Conservation (phyloP, 805 yeast genomes). For the Diddensiella transvaalensis region DNA sequence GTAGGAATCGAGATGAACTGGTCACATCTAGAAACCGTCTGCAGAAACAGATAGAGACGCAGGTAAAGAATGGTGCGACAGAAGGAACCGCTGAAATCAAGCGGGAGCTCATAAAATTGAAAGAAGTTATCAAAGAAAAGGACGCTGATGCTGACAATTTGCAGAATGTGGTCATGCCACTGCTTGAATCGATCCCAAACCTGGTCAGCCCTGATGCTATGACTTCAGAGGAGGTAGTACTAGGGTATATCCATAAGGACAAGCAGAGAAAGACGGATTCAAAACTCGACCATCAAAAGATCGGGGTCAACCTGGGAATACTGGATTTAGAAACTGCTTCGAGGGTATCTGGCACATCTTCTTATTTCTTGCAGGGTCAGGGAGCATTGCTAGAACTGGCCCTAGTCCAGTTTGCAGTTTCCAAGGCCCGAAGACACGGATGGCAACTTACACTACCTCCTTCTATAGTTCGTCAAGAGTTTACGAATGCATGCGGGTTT, state of each 20-base stretch:
- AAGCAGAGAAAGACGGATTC: constrained; percentile 7
- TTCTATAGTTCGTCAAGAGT: constrained; percentile 71
- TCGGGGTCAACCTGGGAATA: constrained; percentile 64
- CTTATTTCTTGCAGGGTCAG: constrained; percentile 80
- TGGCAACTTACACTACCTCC: constrained; percentile 79
- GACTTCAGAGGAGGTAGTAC: constrained; percentile 21
- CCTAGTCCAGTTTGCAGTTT: constrained; percentile 70
- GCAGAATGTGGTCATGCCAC: constrained; percentile 13
- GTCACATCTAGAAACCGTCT: constrained; percentile 16
- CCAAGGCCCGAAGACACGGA: constrained; percentile 61
- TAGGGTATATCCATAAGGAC: constrained; percentile 21
- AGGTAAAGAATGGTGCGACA: constrained; percentile 5
- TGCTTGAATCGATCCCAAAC: constrained; percentile 34
- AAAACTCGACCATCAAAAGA: constrained; percentile 52
- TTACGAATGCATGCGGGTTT: constrained; percentile 88
- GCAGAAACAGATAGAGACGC: constrained; percentile 20
- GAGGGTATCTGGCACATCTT: constrained; percentile 60
- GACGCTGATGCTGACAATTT: constrained; percentile 12
- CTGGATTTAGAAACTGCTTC: constrained; percentile 73
- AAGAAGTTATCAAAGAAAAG: constrained; percentile 17
- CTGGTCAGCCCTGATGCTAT: constrained; percentile 25
- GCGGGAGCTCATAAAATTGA: constrained; percentile 16
- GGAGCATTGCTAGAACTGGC: constrained; percentile 92
- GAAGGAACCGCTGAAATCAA: background rate
- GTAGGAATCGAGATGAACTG: constrained; percentile 15